phyloP scores from a whole-genome alignment of 2,329 filamentous ascomycete genomes.

The Clonostachys chloroleuca region DNA sequence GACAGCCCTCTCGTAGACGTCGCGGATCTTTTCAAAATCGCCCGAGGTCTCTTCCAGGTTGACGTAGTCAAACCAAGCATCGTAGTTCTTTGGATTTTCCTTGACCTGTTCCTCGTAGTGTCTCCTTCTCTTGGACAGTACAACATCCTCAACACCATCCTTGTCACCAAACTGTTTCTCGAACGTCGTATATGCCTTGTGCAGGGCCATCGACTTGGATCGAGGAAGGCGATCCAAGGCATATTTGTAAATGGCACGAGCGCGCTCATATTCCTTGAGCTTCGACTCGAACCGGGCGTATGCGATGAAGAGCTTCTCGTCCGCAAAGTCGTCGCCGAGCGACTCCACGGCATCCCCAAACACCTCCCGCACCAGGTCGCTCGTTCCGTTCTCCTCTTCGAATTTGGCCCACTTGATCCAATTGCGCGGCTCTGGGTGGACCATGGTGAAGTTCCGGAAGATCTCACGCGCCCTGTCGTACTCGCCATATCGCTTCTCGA shows the following conservation, averaged over 20 bases:
- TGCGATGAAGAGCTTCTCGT: slow-evolving; percentile 91
- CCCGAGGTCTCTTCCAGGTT: slow-evolving; percentile 82
- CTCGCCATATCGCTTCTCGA: slow-evolving; percentile 93
- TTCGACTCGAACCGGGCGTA: slow-evolving; percentile 95
- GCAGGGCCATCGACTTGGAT: slow-evolving; percentile 77
- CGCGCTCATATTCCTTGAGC: slow-evolving; percentile 90
- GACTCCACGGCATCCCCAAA: slow-evolving; percentile 86
- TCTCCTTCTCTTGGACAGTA: slow-evolving; percentile 87
- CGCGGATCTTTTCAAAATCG: slow-evolving; percentile 77
- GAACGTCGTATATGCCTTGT: slow-evolving; percentile 94
- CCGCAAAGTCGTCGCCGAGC: slow-evolving; percentile 90
- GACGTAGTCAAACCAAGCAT: slow-evolving; percentile 95
- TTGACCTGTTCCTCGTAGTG: slow-evolving; percentile 94
- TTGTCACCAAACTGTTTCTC: slow-evolving; percentile 96
- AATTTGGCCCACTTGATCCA: slow-evolving; percentile 99
- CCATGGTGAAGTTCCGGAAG: slow-evolving; percentile 83
- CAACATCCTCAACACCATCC: slow-evolving; percentile 92
- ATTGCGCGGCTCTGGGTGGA: slow-evolving; percentile 91
- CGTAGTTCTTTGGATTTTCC: slow-evolving; percentile 94
- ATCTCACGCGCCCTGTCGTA: slow-evolving; percentile 86
- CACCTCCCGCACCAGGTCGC: slow-evolving; percentile 86
- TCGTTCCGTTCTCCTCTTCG: slow-evolving; percentile 92
- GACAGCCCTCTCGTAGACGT: slow-evolving; percentile 93
- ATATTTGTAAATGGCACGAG: slow-evolving; percentile 94
- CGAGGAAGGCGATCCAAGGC: slow-evolving; percentile 87